phyloP scores from a whole-genome alignment of 805 yeast species.

The Candida corydali region DNA sequence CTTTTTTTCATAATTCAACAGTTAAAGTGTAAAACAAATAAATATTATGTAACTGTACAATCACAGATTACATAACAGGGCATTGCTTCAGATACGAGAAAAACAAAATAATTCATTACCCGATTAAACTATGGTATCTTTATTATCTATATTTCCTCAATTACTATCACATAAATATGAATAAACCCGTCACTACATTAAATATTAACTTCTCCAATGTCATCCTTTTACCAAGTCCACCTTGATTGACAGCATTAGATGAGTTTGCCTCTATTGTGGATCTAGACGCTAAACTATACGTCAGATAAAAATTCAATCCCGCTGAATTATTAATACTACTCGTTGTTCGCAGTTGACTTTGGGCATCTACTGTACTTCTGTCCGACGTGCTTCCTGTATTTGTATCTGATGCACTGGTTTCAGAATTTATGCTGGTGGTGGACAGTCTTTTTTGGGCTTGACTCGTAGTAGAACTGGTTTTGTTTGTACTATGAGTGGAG shows the following conservation, averaged over 20 bases:
- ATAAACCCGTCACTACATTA: not conserved
- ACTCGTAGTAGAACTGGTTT: not conserved
- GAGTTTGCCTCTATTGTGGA: conserved; percentile 2
- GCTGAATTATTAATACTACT: not conserved
- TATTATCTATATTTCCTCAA: too few species aligned
- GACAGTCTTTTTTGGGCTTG: not conserved
- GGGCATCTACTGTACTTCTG: conserved; percentile 1
- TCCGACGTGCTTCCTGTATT: not conserved
- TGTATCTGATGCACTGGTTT: not conserved
- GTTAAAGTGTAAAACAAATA: too few species aligned
- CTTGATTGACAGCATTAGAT: not conserved
- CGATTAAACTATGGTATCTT: too few species aligned
- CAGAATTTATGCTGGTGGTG: not conserved
- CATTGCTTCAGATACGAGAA: too few species aligned
- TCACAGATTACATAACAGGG: too few species aligned
- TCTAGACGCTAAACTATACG: conserved; percentile 1
- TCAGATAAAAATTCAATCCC: not conserved
- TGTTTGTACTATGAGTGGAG: not conserved
- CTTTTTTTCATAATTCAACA: too few species aligned
- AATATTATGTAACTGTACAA: too few species aligned
- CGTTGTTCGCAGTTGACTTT: not conserved
- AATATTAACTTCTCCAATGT: not conserved
- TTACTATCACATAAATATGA: not conserved
- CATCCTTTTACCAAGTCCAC: not conserved
- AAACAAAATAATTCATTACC: too few species aligned